Percentiles rank a stretch among this genome's conserved stretches.
Conservation (phyloP, 2,329 filamentous ascomycete genomes). For the Penicillium sp. region DNA sequence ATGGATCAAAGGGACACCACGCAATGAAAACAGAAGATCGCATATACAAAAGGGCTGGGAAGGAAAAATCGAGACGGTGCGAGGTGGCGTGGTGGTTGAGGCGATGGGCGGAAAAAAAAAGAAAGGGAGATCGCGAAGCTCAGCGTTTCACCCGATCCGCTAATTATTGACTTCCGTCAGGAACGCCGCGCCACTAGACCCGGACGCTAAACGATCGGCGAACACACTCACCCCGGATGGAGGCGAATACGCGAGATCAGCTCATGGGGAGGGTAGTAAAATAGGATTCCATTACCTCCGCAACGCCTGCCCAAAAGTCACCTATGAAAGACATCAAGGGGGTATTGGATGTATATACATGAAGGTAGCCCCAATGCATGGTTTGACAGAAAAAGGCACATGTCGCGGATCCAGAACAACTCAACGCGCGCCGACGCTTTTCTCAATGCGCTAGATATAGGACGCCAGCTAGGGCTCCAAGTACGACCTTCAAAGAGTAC, state of each 20-base stretch:
- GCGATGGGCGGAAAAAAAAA: constrained; percentile 1
- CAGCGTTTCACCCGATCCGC: constrained; percentile 9
- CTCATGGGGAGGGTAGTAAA: neutral
- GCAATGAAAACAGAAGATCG: too few species aligned
- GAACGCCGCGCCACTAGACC: constrained; percentile 8
- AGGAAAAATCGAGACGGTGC: neutral
- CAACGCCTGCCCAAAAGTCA: constrained; percentile 14
- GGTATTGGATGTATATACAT: constrained; percentile 26
- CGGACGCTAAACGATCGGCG: constrained; percentile 4
- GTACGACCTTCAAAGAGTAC: constrained; percentile 31
- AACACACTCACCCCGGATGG: too few species aligned
- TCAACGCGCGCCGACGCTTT: too few species aligned
- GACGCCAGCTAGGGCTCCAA: constrained; percentile 35
- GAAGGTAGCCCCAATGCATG: constrained; percentile 11
- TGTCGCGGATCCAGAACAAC: too few species aligned
- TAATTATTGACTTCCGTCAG: constrained; percentile 13
- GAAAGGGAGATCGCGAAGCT: neutral
- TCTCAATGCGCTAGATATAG: constrained; percentile 30
- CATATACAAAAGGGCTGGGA: neutral
- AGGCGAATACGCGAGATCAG: too few species aligned
- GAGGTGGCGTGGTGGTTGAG: neutral
- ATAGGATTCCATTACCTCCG: constrained; percentile 10
- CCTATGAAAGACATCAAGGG: constrained; percentile 18
- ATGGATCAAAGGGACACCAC: neutral
- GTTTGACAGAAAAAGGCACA: too few species aligned